Evolutionary conservation across 73 alveolate genomes (phyloP).

Genomic region (Paramecium primaurelia): DNA sequence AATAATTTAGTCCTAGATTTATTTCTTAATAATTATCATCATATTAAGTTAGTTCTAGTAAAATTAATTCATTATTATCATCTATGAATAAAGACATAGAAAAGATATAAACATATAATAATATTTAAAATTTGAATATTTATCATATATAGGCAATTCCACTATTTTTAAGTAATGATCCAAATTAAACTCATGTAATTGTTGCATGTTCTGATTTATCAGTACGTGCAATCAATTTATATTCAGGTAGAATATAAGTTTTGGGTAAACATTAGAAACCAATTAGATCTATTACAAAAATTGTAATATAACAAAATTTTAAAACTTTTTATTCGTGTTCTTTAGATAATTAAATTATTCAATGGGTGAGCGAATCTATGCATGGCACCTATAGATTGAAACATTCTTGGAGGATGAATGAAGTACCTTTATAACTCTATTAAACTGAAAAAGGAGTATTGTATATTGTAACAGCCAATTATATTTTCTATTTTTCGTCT

Average conservation of each 20-base stretch:
- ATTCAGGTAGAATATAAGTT: conserved; percentile 13
- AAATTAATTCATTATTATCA: not conserved
- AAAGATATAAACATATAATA: not conserved
- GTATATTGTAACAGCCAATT: conserved; percentile 30
- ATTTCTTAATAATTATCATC: conserved; percentile 18
- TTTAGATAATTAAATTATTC: not conserved
- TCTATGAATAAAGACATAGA: conserved; percentile 25
- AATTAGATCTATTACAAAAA: not conserved
- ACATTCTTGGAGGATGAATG: conserved; percentile 36
- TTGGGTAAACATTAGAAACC: not conserved
- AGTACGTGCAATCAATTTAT: not conserved
- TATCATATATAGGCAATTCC: conserved; percentile 39
- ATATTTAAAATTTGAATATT: not conserved
- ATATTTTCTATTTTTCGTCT: not conserved
- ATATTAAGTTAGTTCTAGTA: conserved; percentile 25
- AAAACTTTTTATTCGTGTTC: conserved; percentile 1
- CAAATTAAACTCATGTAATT: conserved; percentile 30
- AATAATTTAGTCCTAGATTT: conserved; percentile 37
- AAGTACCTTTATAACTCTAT: not conserved
- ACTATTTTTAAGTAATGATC: not conserved
- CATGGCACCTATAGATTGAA: conserved; percentile 18
- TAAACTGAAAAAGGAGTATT: conserved; percentile 38
- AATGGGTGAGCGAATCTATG: conserved; percentile 47
- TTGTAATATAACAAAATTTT: conserved; percentile 10
- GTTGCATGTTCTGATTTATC: not conserved